A percentile compares a stretch with the other conserved stretches of the same genome.
Evolutionary conservation across 148 eudicot species (phyloP).

Genomic region (Chenopodium album): DNA sequence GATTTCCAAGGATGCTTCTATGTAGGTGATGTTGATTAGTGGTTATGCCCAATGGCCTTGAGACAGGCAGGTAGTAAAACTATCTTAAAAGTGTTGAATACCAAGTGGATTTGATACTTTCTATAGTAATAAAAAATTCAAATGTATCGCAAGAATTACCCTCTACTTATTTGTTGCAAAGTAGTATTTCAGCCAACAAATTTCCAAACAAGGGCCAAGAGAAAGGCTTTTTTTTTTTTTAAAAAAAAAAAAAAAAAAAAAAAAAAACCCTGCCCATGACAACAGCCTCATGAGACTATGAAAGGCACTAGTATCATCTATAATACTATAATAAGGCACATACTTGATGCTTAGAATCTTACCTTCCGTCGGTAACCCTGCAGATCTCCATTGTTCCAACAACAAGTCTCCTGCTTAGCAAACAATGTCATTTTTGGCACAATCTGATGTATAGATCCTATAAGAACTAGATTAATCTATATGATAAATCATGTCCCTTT

Average conservation of each 20-base stretch:
- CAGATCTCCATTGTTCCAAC: conserved; percentile 70
- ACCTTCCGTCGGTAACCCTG: conserved; percentile 67
- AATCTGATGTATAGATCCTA: not conserved
- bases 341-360: not conserved
- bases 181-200: not conserved
- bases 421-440: conserved; percentile 7
- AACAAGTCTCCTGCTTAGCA: conserved; percentile 61
- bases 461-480: not conserved
- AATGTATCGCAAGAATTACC: not conserved
- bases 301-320: not conserved
- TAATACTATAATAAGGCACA: not conserved
- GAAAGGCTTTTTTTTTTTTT: not conserved
- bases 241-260: too few relatives aligned
- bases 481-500: not conserved
- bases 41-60: not conserved
- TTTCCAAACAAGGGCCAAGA: not conserved
- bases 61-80: not conserved
- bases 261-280: not conserved
- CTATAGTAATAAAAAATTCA: not conserved
- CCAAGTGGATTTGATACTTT: not conserved
- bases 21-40: too few relatives aligned
- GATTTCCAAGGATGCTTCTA: not conserved
- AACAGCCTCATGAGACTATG: not conserved
- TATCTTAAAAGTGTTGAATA: not conserved
- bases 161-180: not conserved